A percentile compares a stretch with the other conserved stretches of the same genome.
Conservation (phyloP, 2,329 filamentous ascomycete genomes). For the Xylaria sp. region DNA sequence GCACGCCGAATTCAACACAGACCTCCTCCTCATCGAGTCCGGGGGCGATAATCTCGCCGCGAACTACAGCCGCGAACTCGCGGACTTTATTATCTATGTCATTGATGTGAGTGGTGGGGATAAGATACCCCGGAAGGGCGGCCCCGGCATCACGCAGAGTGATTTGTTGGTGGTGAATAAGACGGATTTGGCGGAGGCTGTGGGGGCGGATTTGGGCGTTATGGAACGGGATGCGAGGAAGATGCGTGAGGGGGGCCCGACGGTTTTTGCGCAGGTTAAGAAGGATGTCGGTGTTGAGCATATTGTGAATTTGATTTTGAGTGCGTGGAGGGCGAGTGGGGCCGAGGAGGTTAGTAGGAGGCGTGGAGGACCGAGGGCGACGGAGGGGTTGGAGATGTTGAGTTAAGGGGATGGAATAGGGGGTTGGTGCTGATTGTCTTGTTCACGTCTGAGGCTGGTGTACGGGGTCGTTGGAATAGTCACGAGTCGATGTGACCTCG, state of each 20-base stretch:
- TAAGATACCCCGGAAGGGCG: constrained; percentile 93
- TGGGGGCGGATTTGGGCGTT: constrained; percentile 83
- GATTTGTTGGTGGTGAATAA: constrained; percentile 95
- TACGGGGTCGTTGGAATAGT: background rate
- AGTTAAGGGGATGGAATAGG: constrained; percentile 1
- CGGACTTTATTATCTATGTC: constrained; percentile 97
- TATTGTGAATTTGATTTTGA: constrained; percentile 82
- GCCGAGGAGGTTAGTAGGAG: constrained; percentile 57
- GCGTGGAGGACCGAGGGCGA: constrained; percentile 53
- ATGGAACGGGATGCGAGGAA: constrained; percentile 94
- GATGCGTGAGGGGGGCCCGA: constrained; percentile 93
- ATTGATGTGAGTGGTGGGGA: constrained; percentile 96
- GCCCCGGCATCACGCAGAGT: constrained; percentile 93
- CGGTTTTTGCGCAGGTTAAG: constrained; percentile 97
- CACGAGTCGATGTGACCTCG: too few relatives aligned
- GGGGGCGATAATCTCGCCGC: constrained; percentile 95
- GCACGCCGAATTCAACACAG: constrained; percentile 71
- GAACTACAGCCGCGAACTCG: constrained; percentile 91
- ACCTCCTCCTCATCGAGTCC: constrained; percentile 88
- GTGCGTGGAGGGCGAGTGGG: constrained; percentile 87
- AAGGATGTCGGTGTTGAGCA: constrained; percentile 76
- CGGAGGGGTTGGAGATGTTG: constrained; percentile 49
- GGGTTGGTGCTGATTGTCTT: background rate
- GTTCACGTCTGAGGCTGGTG: background rate
- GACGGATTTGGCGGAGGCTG: constrained; percentile 84